These are phyloP conservation scores for Aspergillus sparsus DNA, from an alignment of 495 filamentous ascomycete genomes.

Conservation along the genomic window DNA sequence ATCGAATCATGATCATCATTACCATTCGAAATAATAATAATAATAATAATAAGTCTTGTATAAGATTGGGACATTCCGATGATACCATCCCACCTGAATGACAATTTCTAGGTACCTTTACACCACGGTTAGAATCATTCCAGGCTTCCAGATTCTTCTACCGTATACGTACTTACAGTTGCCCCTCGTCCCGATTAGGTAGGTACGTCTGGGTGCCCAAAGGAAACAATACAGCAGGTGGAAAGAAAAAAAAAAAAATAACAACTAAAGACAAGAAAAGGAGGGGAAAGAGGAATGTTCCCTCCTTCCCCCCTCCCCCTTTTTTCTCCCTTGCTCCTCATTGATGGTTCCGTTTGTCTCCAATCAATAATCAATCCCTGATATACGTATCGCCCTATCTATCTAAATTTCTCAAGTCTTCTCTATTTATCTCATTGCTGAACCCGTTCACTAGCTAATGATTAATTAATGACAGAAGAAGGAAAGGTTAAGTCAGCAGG, in stretches of 20 bases:
- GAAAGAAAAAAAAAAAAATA: no score
- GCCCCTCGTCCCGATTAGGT: constrained; percentile 12
- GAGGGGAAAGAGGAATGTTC: no score
- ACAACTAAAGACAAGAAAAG: no score
- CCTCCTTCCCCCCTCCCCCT: no score
- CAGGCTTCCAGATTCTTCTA: constrained; percentile 22
- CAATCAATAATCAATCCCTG: no score
- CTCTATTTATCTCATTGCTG: no score
- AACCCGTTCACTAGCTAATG: no score
- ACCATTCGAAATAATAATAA: constrained; percentile 11
- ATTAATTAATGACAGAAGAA: not conserved
- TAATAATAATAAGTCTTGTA: not conserved
- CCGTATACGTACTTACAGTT: not conserved
- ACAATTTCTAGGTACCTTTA: no score
- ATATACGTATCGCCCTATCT: not conserved
- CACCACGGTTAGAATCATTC: not conserved
- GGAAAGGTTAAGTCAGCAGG: not conserved
- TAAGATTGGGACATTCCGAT: no score
- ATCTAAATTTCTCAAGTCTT: not conserved
- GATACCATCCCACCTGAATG: no score
- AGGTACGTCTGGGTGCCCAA: not conserved
- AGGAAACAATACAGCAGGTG: no score
- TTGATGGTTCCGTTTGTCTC: not conserved
- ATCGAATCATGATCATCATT: not conserved
- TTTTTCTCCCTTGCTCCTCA: no score